A percentile compares a stretch with the other conserved stretches of the same genome.
Conservation (phyloP, 208 protist species). For the Herpetomonas tarakana region DNA sequence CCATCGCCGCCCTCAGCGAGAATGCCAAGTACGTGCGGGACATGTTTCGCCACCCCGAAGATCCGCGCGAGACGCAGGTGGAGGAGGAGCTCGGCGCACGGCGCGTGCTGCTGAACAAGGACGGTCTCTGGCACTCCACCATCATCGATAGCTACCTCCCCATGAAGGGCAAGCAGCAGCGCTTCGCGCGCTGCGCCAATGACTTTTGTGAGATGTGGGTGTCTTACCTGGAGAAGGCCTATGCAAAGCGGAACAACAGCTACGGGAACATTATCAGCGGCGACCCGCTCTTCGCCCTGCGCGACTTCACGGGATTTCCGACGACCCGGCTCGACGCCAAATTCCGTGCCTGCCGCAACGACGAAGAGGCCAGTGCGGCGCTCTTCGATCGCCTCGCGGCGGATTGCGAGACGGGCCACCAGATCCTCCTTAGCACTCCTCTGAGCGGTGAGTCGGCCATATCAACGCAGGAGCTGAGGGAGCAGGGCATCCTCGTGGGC, state of each 20-base stretch:
- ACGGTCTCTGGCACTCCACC: constrained; percentile 67
- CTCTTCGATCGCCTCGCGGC: constrained; percentile 46
- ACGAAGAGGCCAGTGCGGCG: constrained; percentile 18
- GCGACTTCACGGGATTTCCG: constrained; percentile 58
- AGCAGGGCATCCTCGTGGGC: constrained; percentile 40
- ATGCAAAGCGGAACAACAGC: constrained; percentile 70
- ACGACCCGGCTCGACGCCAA: constrained; percentile 37
- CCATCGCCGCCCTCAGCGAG: constrained; percentile 48
- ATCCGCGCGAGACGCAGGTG: constrained; percentile 6
- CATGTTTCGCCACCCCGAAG: constrained; percentile 36
- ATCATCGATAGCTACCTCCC: constrained; percentile 72
- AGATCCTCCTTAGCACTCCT: constrained; percentile 51
- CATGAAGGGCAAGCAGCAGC: constrained; percentile 37
- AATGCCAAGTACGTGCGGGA: constrained; percentile 28
- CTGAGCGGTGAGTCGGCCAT: constrained; percentile 23
- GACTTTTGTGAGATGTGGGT: constrained; percentile 82
- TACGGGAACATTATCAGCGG: constrained; percentile 71
- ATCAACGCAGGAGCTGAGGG: constrained; percentile 18
- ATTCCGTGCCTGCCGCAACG: constrained; percentile 22
- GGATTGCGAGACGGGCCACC: constrained; percentile 31
- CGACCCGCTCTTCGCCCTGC: constrained; percentile 61
- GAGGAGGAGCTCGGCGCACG: constrained; percentile 50
- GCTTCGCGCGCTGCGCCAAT: constrained; percentile 41
- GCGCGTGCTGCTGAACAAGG: constrained; percentile 63
- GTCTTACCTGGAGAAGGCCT: constrained; percentile 78